Conservation (phyloP, 2,329 filamentous ascomycete species). For the Stagonosporopsis vannaccii region DNA sequence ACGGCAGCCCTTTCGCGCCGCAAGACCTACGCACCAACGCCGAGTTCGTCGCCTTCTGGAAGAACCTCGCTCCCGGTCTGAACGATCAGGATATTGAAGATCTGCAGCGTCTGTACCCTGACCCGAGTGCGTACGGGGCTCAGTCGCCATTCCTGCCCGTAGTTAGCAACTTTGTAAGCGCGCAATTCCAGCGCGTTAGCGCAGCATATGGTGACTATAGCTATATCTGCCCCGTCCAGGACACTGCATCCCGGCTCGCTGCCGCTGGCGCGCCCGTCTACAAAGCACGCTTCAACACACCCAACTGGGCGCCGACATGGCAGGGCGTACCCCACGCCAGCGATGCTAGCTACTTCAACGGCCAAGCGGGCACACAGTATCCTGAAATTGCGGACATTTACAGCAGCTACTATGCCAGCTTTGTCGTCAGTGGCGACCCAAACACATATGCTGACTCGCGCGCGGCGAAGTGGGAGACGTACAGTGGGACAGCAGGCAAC, state of each 20-base stretch:
- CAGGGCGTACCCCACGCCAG: constrained; percentile 45
- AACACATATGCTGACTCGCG: constrained; percentile 35
- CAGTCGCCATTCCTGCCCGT: constrained; percentile 26
- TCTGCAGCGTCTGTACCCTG: constrained; percentile 41
- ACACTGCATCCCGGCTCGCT: constrained; percentile 38
- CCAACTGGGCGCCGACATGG: constrained; percentile 35
- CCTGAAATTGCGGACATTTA: constrained; percentile 44
- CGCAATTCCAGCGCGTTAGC: constrained; percentile 55
- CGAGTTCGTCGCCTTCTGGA: constrained; percentile 45
- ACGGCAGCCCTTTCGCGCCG: constrained; percentile 43
- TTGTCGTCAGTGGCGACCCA: constrained; percentile 46
- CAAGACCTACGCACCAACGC: constrained; percentile 46
- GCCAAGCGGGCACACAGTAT: constrained; percentile 33
- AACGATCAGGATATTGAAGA: constrained; percentile 39
- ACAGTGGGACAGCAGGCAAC: constrained; percentile 22
- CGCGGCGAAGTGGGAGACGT: constrained; percentile 41
- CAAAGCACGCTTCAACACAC: constrained; percentile 48
- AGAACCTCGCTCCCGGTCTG: constrained; percentile 40
- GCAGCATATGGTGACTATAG: constrained; percentile 51
- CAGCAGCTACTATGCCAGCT: constrained; percentile 46
- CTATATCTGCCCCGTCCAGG: constrained; percentile 48
- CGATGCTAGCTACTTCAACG: constrained; percentile 43
- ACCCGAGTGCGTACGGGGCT: constrained; percentile 19
- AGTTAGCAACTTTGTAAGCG: constrained; percentile 51
- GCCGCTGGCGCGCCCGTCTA: constrained; percentile 36